Conservation (phyloP, 139 green algal species). For the Chlamydomonas schloesseri region DNA sequence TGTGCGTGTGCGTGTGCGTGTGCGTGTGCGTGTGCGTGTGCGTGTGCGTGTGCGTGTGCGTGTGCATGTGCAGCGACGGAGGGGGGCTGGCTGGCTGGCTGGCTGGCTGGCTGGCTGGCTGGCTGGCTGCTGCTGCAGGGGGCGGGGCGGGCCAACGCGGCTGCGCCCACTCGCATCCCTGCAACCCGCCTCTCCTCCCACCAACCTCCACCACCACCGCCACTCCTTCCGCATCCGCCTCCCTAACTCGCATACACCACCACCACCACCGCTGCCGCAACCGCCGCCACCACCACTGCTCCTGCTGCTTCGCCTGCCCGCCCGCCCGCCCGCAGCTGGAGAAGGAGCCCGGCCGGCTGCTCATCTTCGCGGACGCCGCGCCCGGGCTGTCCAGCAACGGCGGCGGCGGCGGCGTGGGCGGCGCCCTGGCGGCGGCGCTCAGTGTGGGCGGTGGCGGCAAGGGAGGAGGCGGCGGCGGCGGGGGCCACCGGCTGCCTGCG, state of each 20-base stretch:
- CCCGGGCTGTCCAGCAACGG: neutral
- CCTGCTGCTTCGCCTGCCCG: neutral
- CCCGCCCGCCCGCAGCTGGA: neutral
- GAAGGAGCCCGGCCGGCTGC: neutral
- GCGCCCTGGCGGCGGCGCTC: neutral
- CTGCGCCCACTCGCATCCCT: too few relatives aligned
- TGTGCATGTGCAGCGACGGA: too few relatives aligned
- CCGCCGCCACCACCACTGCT: neutral
- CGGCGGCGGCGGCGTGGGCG: neutral
- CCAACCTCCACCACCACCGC: too few relatives aligned
- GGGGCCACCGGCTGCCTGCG: neutral
- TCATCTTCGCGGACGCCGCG: neutral
- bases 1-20: neutral
- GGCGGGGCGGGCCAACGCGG: too few relatives aligned
- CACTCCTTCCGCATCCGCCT: too few relatives aligned
- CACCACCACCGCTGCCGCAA: neutral
- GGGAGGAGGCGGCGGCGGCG: neutral
- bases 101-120: too few relatives aligned
- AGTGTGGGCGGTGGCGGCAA: neutral
- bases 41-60: too few relatives aligned
- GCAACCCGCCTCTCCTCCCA: too few relatives aligned
- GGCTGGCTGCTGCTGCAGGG: too few relatives aligned
- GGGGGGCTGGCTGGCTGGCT: too few relatives aligned
- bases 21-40: too few relatives aligned
- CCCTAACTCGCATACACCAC: too few relatives aligned